These are phyloP conservation scores for Apiospora arundinis DNA, from an alignment of 2,329 filamentous ascomycete genomes.

Conservation along the genomic window DNA sequence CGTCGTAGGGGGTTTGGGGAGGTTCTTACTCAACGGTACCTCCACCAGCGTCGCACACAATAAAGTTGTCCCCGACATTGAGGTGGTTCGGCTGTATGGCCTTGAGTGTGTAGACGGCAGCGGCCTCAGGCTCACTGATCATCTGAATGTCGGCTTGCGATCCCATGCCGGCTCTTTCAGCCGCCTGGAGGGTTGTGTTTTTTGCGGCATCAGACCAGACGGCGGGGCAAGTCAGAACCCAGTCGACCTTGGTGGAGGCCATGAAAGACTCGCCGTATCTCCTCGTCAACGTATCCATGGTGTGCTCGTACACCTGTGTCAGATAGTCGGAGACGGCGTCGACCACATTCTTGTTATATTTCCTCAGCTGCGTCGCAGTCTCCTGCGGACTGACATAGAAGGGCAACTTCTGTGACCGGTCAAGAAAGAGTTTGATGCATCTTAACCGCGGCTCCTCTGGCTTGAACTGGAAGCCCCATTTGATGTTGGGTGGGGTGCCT, in stretches of 20 bases:
- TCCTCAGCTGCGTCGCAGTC: conserved; percentile 77
- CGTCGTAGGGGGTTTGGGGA: neutral
- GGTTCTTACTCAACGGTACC: conserved; percentile 68
- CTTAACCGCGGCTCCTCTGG: conserved; percentile 77
- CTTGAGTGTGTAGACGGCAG: conserved; percentile 80
- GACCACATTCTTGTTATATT: conserved; percentile 76
- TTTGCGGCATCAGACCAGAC: conserved; percentile 89
- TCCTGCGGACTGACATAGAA: conserved; percentile 81
- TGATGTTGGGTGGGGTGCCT: conserved; percentile 57
- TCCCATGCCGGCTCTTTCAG: conserved; percentile 81
- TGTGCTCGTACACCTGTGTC: conserved; percentile 76
- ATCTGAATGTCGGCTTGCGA: conserved; percentile 73
- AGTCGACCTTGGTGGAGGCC: conserved; percentile 76
- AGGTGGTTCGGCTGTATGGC: conserved; percentile 79
- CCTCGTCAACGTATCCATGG: conserved; percentile 76
- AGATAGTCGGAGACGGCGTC: conserved; percentile 83
- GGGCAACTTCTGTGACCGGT: conserved; percentile 79
- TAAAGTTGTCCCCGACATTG: conserved; percentile 70
- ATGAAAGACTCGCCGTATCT: conserved; percentile 82
- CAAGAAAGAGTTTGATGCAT: conserved; percentile 85
- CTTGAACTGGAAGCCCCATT: conserved; percentile 86
- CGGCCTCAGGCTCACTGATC: conserved; percentile 82
- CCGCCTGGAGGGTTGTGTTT: conserved; percentile 79
- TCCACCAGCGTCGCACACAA: conserved; percentile 68
- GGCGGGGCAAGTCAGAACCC: conserved; percentile 81